phyloP scores from a whole-genome alignment of 345 rosid genomes.

The Hibiscus trionum region DNA sequence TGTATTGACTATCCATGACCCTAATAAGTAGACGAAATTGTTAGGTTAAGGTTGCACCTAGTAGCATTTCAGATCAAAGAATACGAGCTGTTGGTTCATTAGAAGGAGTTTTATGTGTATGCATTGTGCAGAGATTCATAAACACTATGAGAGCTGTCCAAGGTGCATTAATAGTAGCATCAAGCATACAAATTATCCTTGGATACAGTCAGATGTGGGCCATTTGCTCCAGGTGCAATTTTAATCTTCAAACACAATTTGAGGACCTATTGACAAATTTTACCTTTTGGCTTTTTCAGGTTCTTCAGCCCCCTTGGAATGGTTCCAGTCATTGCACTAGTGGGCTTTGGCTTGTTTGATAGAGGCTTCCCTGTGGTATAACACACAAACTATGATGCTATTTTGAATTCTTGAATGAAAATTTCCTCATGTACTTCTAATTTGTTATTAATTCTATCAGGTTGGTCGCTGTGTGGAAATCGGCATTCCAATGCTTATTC shows the following conservation, averaged over 20 bases:
- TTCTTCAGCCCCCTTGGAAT: conserved; percentile 97
- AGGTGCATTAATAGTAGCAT: conserved; percentile 93
- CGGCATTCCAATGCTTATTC: conserved; percentile 86
- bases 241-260: background rate
- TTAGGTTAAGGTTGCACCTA: background rate
- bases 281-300: conserved; percentile 33
- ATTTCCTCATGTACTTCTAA: background rate
- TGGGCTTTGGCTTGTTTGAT: conserved; percentile 90
- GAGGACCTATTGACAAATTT: background rate
- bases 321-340: conserved; percentile 94
- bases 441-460: conserved; percentile 26
- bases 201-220: conserved; percentile 98
- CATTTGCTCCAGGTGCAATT: conserved; percentile 78
- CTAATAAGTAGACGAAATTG: background rate
- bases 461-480: conserved; percentile 88
- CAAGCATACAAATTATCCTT: conserved; percentile 87
- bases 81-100: background rate
- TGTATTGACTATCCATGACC: background rate
- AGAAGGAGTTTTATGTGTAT: conserved; percentile 5
- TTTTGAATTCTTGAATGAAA: background rate
- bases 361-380: conserved; percentile 97
- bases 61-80: background rate
- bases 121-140: conserved; percentile 53
- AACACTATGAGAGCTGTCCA: conserved; percentile 96
- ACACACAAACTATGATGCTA: background rate